These are phyloP conservation scores for Takashimella koratensis DNA, from an alignment of 1,284 basidiomycete genomes.

Conservation along the genomic window DNA sequence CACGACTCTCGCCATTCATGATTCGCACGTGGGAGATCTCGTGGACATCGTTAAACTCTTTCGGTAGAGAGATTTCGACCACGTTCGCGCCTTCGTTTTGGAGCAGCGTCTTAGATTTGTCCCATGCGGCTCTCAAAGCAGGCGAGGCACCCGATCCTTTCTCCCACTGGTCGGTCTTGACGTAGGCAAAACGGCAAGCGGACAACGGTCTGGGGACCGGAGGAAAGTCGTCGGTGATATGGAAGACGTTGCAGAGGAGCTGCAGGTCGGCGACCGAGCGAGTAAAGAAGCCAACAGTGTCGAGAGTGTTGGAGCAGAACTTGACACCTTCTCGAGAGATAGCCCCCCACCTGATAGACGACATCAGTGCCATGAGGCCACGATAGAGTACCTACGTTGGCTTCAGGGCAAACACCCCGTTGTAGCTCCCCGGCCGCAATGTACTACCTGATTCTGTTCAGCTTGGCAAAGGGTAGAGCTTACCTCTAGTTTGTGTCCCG, in stretches of 20 bases:
- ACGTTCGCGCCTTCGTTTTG: not conserved
- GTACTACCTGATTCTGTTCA: constrained; percentile 26
- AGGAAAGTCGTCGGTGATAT: constrained; percentile 22
- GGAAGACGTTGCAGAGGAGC: constrained; percentile 29
- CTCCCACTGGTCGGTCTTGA: constrained; percentile 25
- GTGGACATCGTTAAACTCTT: not conserved
- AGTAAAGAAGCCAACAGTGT: constrained; percentile 37
- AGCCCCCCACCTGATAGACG: constrained; percentile 20
- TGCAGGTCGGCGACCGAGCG: constrained; percentile 32
- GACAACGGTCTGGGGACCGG: constrained; percentile 19
- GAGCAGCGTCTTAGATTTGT: not conserved
- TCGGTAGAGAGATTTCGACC: not conserved
- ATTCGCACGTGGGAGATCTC: too few relatives aligned
- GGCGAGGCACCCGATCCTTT: not conserved
- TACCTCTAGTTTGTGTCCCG: constrained; percentile 25
- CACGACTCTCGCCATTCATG: constrained; percentile 12
- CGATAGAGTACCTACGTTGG: constrained; percentile 22
- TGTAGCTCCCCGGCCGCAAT: constrained; percentile 35
- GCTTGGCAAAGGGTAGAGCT: constrained; percentile 2
- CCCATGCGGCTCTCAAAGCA: not conserved
- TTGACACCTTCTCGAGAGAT: constrained; percentile 38
- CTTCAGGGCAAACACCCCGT: constrained; percentile 37
- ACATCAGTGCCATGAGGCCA: not conserved
- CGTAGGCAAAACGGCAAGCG: constrained; percentile 24
- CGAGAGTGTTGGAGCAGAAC: constrained; percentile 26